These are phyloP conservation scores for Nicotiana noctiflora DNA, from an alignment of 257 asterid species.

Conservation along the genomic window DNA sequence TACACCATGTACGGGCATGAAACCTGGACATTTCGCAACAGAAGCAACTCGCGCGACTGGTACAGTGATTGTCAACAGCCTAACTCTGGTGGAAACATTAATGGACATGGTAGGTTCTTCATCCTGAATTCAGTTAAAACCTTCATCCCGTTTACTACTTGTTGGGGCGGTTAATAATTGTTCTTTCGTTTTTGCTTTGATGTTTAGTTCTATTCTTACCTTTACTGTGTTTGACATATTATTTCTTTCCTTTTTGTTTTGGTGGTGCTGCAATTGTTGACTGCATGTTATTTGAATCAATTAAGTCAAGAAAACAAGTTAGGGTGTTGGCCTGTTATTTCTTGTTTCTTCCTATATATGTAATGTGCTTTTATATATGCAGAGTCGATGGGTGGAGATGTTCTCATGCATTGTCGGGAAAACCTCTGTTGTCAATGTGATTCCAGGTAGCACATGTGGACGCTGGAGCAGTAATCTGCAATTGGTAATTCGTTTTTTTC, in stretches of 20 bases:
- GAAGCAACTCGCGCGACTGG: slow-evolving; percentile 68
- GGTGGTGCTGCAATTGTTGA: not conserved
- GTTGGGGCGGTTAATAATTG: not conserved
- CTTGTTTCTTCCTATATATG: not conserved
- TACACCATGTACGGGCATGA: slow-evolving; percentile 45
- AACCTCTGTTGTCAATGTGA: slow-evolving; percentile 46
- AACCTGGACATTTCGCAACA: slow-evolving; percentile 39
- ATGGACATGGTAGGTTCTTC: slow-evolving; percentile 57
- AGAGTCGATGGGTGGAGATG: slow-evolving; percentile 61
- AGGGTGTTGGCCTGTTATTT: not conserved
- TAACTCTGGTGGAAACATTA: slow-evolving; percentile 45
- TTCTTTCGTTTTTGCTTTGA: not conserved
- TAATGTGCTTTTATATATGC: not conserved
- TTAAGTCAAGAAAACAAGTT: not conserved
- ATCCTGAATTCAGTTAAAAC: not conserved
- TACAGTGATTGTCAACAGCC: slow-evolving; percentile 29
- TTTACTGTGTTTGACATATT: not conserved
- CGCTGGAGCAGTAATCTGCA: slow-evolving; percentile 61
- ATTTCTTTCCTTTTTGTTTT: not conserved
- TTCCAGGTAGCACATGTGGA: slow-evolving; percentile 61
- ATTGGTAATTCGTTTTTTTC: slow-evolving; percentile 43
- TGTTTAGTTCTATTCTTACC: not conserved
- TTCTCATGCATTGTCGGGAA: slow-evolving; percentile 56
- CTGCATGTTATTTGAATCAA: not conserved
- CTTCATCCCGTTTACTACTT: not conserved